Base-by-base conservation (phyloP, 1,139 yeast genomes). In the Diutina siamensis region DNA sequence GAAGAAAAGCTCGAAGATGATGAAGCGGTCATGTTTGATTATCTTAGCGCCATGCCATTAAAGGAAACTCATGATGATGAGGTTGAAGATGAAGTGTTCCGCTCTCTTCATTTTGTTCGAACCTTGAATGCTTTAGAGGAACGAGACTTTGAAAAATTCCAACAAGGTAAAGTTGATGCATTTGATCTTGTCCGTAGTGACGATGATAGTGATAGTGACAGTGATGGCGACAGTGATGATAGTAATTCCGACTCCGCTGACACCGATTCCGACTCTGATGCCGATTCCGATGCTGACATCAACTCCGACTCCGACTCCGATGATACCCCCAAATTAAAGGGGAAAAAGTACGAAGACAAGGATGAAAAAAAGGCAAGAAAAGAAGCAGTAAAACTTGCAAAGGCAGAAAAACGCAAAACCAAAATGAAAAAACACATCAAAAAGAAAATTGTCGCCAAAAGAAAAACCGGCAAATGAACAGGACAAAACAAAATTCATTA, bases 371-470 rank as follows among this genome's bases (percentile, higher is more conserved):
- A 83, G 57, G 81, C 78, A 44, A 74, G 97, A 47, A 94, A 94
- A 62, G 83, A 82, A 55, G 83, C 82, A 21, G 82, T 87, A 19
- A 92, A 87, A 59, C 83, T 80, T 36, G 87, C 80, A 15, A 85
- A 87, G 51, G 83, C 83, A 55, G 97, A 89, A 55, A 88, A 85
- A 65, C 74, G 98, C 49, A 82, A 87, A 58, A 80, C 80, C 4
- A 94, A 94, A 62, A 83, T 92, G 81, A 92, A 92, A 62, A 94
- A 94, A 62, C 87, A 85, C 62, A 64, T 87, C 36, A 92, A 92
- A 67, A 92, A 92, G 74, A 83, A 82, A 59, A 64, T 83, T 40
- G 71, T 82, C 5, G 78, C 71, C 52, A 83, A 83, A 57, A 15
- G 42, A 12, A 38, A 38, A 17, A 38, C 42, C 1, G 40, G 27